These are phyloP conservation scores for Xylaria sp. DNA, from an alignment of 2,329 filamentous ascomycete species.

Conservation along the genomic window DNA sequence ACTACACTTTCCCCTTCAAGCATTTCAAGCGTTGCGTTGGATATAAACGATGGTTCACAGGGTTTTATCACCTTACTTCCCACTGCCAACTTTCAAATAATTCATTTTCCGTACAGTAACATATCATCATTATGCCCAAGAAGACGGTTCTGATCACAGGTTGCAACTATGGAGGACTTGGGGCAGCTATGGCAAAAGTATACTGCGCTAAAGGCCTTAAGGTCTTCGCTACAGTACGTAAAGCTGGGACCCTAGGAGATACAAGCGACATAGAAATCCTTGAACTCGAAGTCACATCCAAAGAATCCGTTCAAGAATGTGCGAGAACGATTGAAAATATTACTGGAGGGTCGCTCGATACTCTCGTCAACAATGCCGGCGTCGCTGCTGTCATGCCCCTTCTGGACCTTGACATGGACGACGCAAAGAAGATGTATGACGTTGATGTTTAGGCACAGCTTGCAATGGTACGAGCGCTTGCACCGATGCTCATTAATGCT, in stretches of 20 bases:
- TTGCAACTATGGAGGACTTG: conserved; percentile 23
- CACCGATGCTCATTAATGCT: conserved; percentile 10
- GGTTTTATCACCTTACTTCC: not conserved
- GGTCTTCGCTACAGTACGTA: conserved; percentile 30
- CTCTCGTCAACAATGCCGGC: conserved; percentile 34
- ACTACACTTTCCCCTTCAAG: not conserved
- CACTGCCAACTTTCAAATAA: not conserved
- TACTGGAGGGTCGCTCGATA: conserved; percentile 19
- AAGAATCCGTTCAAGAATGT: conserved; percentile 16
- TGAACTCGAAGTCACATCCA: conserved; percentile 30
- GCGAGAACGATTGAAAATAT: not conserved
- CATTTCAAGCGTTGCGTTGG: not conserved
- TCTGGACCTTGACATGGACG: conserved; percentile 19
- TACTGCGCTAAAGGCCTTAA: conserved; percentile 8
- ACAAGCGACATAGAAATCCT: conserved; percentile 21
- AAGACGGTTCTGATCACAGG: conserved; percentile 22
- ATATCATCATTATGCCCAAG: not conserved
- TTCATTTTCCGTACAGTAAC: not conserved
- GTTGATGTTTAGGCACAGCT: conserved; percentile 27
- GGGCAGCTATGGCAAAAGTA: conserved; percentile 14
- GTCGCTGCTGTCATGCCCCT: conserved; percentile 14
- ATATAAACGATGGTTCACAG: not conserved
- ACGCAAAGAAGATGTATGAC: conserved; percentile 23
- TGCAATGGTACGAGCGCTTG: conserved; percentile 21
- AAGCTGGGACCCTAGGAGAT: conserved; percentile 3